A percentile compares a stretch with the other conserved stretches of the same genome.
phyloP scores from a whole-genome alignment of 2,329 filamentous ascomycete species.

The Graphilbum ipis-grandicollis region DNA sequence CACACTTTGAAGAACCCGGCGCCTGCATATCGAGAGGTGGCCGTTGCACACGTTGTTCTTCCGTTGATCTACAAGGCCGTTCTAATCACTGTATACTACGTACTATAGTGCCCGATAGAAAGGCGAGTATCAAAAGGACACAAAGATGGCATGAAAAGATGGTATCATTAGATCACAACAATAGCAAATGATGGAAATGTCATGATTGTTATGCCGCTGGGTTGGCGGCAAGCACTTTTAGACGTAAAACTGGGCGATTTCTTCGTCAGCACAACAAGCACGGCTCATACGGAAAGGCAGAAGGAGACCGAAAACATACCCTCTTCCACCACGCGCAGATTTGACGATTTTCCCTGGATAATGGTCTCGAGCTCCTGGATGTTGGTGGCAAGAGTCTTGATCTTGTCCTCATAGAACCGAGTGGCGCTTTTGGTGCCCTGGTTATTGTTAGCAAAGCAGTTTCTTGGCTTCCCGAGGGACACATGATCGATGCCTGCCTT shows the following conservation, averaged over 20 bases:
- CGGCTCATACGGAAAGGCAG: too few species aligned
- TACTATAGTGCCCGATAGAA: too few species aligned
- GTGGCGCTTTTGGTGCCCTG: constrained; percentile 35
- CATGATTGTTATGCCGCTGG: neutral
- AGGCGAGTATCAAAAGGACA: too few species aligned
- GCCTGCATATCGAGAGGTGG: too few species aligned
- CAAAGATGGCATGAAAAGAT: too few species aligned
- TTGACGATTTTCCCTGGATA: constrained; percentile 58
- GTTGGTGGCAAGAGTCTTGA: constrained; percentile 32
- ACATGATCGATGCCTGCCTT: constrained; percentile 50
- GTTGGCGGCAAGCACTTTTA: constrained; percentile 20
- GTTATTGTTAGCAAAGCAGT: too few species aligned
- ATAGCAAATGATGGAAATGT: neutral
- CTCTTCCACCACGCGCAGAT: constrained; percentile 76
- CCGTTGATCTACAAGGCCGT: too few species aligned
- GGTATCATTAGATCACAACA: constrained; percentile 1
- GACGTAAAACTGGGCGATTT: constrained; percentile 20
- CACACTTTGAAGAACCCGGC: neutral
- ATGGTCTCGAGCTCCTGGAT: constrained; percentile 40
- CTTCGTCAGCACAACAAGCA: neutral
- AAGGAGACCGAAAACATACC: constrained; percentile 25
- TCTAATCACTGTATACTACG: too few species aligned
- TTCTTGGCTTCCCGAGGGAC: too few species aligned
- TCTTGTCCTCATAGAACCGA: constrained; percentile 38
- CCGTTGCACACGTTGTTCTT: too few species aligned